Conservation (phyloP, 2,329 filamentous ascomycete genomes). For the Hysterium pulicare region DNA sequence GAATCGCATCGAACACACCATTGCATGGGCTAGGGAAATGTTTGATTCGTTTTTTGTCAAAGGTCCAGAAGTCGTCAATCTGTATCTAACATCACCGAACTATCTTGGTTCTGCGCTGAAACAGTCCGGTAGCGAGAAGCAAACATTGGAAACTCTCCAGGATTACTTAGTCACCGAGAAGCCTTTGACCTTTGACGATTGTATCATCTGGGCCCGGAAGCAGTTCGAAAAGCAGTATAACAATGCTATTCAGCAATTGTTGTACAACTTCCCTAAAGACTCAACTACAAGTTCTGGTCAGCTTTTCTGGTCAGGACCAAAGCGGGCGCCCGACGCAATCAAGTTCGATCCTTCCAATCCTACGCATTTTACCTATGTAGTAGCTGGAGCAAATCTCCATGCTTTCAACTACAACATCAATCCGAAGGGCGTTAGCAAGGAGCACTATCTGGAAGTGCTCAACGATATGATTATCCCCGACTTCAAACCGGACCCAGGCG, state of each 20-base stretch:
- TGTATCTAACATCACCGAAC: slow-evolving; percentile 87
- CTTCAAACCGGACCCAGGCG: slow-evolving; percentile 81
- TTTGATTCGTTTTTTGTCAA: slow-evolving; percentile 95
- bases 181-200: slow-evolving; percentile 90
- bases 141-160: slow-evolving; percentile 83
- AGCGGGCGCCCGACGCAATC: slow-evolving; percentile 88
- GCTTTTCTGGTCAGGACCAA: slow-evolving; percentile 96
- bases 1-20: slow-evolving; percentile 97
- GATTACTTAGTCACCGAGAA: slow-evolving; percentile 91
- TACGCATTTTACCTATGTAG: slow-evolving; percentile 83
- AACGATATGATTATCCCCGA: slow-evolving; percentile 95
- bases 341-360: slow-evolving; percentile 83
- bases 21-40: slow-evolving; percentile 94
- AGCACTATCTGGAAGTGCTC: slow-evolving; percentile 73
- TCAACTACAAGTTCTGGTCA: slow-evolving; percentile 82
- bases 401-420: slow-evolving; percentile 98
- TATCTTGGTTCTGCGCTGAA: slow-evolving; percentile 85
- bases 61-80: slow-evolving; percentile 87
- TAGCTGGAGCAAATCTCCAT: slow-evolving; percentile 86
- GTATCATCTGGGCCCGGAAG: slow-evolving; percentile 89
- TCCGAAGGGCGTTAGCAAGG: slow-evolving; percentile 67
- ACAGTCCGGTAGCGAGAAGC: slow-evolving; percentile 92
- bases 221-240: slow-evolving; percentile 97
- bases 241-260: slow-evolving; percentile 90
- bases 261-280: slow-evolving; percentile 97